Base-by-base conservation (phyloP, 1,284 basidiomycete species). In the Sutorius eximius region DNA sequence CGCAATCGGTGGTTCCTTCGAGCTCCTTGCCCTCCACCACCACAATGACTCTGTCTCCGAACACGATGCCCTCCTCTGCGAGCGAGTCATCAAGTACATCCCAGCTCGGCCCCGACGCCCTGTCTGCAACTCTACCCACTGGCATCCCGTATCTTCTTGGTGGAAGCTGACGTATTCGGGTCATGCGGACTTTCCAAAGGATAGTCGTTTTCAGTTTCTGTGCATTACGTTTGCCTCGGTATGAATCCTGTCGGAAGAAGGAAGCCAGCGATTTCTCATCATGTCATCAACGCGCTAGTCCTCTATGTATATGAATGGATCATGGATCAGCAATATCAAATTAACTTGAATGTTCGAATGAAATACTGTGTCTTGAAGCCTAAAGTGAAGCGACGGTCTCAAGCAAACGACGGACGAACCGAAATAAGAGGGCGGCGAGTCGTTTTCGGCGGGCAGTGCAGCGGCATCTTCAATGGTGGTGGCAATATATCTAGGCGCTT, bases 241-340 rank as follows among this genome's bases (percentile, higher is more conserved):
- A 43, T 43, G 3, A 30, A 50, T 30, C 37, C 37, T 13, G 24
- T 38, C 33, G 18, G 56, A 45, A 42, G 42, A 45, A 30, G 27
- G 37, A 62, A 62, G 37, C 18, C 22, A 20, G 22, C 13, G 30
- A 41, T 43, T 30, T 16, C 16, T 32, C 10, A 27, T 8, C 41
- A 30, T 38, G 43, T 24, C 11, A n/a, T 43, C 24, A 15, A 46
- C 2, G 30, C 61, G 30, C 27, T 53, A 48, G 48, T 41, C 43
- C 22, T 45, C 42, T 49, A 20, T 43, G 20, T 43, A 27, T 65
- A 60, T 48, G 47, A 60, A 43, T 55, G 49, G 38, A 36, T 55
- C 43, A 46, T 58, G 10, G 11, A 22, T 4, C 30, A 11, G 30
- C 29, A 27, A 38, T 61, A 37, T 45, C 43, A 20, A 52, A 46